A percentile compares a stretch with the other conserved stretches of the same genome.
Evolutionary conservation across 331 rosid species (phyloP).

Genomic region (Acacia pycnantha): DNA sequence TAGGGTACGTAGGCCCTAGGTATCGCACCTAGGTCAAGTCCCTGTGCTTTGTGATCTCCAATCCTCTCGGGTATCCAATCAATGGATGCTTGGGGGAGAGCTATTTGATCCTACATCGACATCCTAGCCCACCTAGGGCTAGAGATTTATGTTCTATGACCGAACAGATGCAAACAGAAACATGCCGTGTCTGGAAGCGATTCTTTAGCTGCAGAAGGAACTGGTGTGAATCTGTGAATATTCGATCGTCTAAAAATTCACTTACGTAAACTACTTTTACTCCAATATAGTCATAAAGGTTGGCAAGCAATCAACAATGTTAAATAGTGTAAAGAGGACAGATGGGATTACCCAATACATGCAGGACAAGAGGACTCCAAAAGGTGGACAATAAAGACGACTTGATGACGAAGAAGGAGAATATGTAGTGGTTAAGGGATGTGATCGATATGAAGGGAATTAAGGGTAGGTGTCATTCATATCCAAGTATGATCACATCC

Average conservation of each 20-base stretch:
- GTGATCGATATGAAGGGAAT: neutral
- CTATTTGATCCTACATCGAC: no score
- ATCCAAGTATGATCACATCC: neutral
- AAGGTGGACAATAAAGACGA: slow-evolving; percentile 18
- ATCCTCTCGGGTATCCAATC: no score
- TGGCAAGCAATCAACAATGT: neutral
- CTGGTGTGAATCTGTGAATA: neutral
- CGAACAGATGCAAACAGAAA: neutral
- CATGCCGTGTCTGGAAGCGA: neutral
- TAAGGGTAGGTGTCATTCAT: slow-evolving; percentile 22
- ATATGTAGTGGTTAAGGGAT: neutral
- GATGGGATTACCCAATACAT: neutral
- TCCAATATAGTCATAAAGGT: neutral
- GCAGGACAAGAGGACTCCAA: slow-evolving; percentile 20
- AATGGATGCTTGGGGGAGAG: no score
- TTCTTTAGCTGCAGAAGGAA: neutral
- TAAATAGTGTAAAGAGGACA: neutral
- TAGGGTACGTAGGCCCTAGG: no score
- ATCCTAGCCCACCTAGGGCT: no score
- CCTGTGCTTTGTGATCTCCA: no score
- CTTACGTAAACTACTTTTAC: neutral
- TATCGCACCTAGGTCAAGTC: no score
- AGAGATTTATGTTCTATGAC: no score
- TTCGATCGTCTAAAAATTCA: neutral
- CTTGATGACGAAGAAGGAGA: neutral